These are phyloP conservation scores for Solanum chacoense DNA, from an alignment of 305 asterid species.

Conservation along the genomic window DNA sequence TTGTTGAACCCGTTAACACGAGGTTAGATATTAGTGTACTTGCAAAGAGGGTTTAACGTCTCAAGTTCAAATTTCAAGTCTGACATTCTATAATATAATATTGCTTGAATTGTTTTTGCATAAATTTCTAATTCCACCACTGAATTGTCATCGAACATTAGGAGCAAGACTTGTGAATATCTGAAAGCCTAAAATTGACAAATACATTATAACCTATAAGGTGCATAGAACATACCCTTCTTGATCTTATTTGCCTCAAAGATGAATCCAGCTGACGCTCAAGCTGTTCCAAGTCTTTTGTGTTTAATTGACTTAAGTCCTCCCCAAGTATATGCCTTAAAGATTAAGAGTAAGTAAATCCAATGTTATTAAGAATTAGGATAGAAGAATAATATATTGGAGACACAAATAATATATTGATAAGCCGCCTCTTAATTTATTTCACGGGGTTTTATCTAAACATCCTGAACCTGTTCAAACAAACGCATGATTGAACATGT, in stretches of 20 bases:
- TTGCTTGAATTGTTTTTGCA: not conserved
- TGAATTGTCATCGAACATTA: not conserved
- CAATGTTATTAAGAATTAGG: not conserved
- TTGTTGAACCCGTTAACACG: not conserved
- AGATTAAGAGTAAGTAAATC: not conserved
- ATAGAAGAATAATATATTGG: not conserved
- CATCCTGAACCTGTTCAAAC: not conserved
- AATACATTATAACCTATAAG: not conserved
- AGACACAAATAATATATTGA: not conserved
- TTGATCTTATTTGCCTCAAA: constrained; percentile 38
- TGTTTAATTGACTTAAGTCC: constrained; percentile 35
- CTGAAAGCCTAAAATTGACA: not conserved
- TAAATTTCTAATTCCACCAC: not conserved
- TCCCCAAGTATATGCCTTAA: constrained; percentile 56
- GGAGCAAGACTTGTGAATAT: not conserved
- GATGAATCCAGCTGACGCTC: constrained; percentile 48
- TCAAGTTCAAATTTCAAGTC: not conserved
- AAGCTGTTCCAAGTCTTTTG: constrained; percentile 42
- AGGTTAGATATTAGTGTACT: not conserved
- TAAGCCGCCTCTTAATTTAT: not conserved
- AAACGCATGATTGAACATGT: not conserved
- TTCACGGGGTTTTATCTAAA: not conserved
- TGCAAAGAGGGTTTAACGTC: not conserved
- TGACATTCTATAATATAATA: not conserved
- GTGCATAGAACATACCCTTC: constrained; percentile 21